Evolutionary conservation across 2,329 filamentous ascomycete species (phyloP), one percentile per base, ranked within the genome.

Genomic region (Parascedosporium putredinis): DNA sequence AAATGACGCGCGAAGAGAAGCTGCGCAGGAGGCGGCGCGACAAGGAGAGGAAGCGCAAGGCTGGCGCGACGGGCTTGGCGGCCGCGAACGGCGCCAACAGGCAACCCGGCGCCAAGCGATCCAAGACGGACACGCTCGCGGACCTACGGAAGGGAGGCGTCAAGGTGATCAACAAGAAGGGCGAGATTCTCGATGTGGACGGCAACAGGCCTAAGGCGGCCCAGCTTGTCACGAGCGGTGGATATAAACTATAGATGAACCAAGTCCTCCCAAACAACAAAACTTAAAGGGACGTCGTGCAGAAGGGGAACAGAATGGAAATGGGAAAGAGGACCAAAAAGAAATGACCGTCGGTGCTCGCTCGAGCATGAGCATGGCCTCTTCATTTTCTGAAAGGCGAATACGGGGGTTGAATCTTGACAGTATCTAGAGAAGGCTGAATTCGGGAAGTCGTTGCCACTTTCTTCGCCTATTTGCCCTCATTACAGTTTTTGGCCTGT

Each of bases 1-100:
- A 98, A 68, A 85, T 97, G 82, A 83, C 76, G 31, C 78, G 88
- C 49, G 90, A 96, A 63, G 86, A 95, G 64, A 94, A 91, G 72
- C 65, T 81, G 49, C 77, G 88, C 53, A 74, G 83, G 54, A 76
- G 89, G 51, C 76, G 88, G 54, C 79, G 89, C 53, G 85, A 89
- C 63, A 95, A 95, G 77, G 89, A 94, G 74, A 81, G 85, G 58
- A 83, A 84, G 56, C 79, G 78, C 67, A 90, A 90, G 74, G 75
- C 76, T 20, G 78, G 77, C 51, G 73, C 72, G 12, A 42, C 38
- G 12, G 38, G 38, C 16, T 42, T 42, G 38, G 62, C 55, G 42
- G 62, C 61, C 24, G 62, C 29, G 53, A 31, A 31, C 27, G 56
- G 46, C 55, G 38, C 18, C 16, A 42, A 42, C 16, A 42, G 18